These are phyloP conservation scores for Chalciporus pseudorubinellus DNA, from an alignment of 768 basidiomycete species.

Conservation along the genomic window DNA sequence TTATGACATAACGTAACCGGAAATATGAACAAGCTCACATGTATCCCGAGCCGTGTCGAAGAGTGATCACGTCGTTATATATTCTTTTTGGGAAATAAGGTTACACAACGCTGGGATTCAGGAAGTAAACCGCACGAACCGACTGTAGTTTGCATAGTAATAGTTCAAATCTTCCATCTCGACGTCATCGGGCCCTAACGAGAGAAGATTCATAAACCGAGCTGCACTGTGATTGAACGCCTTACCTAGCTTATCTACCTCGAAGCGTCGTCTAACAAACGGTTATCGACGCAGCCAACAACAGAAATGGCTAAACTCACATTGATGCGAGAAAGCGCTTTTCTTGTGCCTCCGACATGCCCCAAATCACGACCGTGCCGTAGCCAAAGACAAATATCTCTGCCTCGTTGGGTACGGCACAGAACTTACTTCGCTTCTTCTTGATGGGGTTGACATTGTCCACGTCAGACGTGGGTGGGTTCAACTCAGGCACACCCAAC, in stretches of 20 bases:
- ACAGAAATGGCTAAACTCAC: slow-evolving; percentile 46
- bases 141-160: slow-evolving; percentile 95
- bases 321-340: slow-evolving; percentile 86
- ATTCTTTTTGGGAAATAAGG: slow-evolving; percentile 47
- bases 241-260: slow-evolving; percentile 81
- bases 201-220: slow-evolving; percentile 3
- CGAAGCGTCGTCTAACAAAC: slow-evolving; percentile 79
- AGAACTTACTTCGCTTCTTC: slow-evolving; percentile 63
- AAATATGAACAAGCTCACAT: slow-evolving; percentile 57
- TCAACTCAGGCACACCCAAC: slow-evolving; percentile 73
- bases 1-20: slow-evolving; percentile 9
- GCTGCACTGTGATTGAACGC: slow-evolving; percentile 2
- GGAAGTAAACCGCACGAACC: slow-evolving; percentile 46
- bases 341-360: slow-evolving; percentile 93
- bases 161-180: slow-evolving; percentile 98
- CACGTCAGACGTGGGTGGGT: slow-evolving; percentile 24
- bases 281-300: neutral
- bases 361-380: slow-evolving; percentile 96
- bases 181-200: slow-evolving; percentile 76
- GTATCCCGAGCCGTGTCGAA: slow-evolving; percentile 91
- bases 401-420: slow-evolving; percentile 63
- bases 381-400: slow-evolving; percentile 95
- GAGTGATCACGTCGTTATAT: slow-evolving; percentile 96
- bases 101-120: slow-evolving; percentile 22
- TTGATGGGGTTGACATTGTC: slow-evolving; percentile 35